phyloP scores from a whole-genome alignment of 345 rosid genomes.

The Lenwebbia sp. region DNA sequence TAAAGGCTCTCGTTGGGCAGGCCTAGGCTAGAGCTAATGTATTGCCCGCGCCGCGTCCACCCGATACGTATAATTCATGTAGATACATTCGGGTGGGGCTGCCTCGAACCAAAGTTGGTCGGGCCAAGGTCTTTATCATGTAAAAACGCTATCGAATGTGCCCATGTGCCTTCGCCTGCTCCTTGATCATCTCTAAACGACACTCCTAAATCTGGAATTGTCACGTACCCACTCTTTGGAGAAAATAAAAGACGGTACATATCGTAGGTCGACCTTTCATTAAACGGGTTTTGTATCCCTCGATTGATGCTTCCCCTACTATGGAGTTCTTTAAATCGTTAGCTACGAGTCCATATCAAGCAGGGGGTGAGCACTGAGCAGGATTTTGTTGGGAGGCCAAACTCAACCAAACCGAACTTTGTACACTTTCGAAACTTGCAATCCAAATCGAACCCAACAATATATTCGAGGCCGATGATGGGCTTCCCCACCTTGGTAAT shows the following conservation, averaged over 20 bases:
- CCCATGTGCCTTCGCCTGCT: background rate
- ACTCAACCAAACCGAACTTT: background rate
- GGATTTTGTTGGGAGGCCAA: background rate
- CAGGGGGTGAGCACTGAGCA: background rate
- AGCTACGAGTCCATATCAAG: background rate
- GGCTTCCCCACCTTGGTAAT: background rate
- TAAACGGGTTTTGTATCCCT: background rate
- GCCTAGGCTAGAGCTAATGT: background rate
- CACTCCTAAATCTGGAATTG: background rate
- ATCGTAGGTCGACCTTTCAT: background rate
- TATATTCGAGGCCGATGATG: background rate
- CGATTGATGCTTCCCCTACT: background rate
- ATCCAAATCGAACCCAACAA: background rate
- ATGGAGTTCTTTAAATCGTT: background rate
- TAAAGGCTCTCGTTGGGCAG: background rate
- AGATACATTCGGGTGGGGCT: background rate
- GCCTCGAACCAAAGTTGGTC: background rate
- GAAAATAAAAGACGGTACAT: background rate
- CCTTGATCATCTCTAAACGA: background rate
- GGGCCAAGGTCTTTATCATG: background rate
- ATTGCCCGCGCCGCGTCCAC: background rate
- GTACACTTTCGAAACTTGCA: background rate
- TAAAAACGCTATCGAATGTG: background rate
- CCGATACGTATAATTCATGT: background rate
- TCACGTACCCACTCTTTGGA: background rate